A percentile compares a stretch with the other conserved stretches of the same genome.
Conservation (phyloP, 345 rosid species). For the Excoecaria agallocha region DNA sequence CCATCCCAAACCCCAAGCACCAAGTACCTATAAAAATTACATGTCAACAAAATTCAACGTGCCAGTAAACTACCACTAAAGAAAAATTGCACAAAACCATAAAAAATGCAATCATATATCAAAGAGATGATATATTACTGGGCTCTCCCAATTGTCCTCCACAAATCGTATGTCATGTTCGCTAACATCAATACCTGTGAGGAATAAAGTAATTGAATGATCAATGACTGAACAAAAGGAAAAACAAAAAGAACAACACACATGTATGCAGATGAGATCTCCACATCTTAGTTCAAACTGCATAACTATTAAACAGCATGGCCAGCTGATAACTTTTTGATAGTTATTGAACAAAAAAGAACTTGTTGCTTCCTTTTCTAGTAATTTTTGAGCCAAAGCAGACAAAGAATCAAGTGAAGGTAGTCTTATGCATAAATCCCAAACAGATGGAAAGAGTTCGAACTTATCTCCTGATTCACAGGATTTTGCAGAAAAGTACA, state of each 20-base stretch:
- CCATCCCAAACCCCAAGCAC: constrained; percentile 99
- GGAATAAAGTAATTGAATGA: constrained; percentile 12
- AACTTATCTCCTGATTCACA: neutral
- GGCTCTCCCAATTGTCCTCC: constrained; percentile 99
- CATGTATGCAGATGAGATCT: neutral
- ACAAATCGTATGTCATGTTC: constrained; percentile 91
- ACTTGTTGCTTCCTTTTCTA: neutral
- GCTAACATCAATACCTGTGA: constrained; percentile 77
- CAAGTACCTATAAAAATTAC: constrained; percentile 67
- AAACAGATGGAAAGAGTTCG: neutral
- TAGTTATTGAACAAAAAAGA: neutral
- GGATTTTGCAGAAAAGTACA: neutral
- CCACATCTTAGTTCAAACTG: neutral
- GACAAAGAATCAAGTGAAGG: neutral
- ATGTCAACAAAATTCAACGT: constrained; percentile 10
- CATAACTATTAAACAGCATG: neutral
- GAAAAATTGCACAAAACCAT: constrained; percentile 3
- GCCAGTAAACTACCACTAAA: neutral
- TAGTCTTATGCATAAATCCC: neutral
- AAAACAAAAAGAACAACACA: neutral
- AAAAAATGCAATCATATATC: neutral
- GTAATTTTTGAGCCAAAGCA: neutral
- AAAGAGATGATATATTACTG: constrained; percentile 50
- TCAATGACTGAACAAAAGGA: constrained; percentile 2
- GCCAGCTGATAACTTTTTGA: neutral